phyloP scores from a whole-genome alignment of 2,329 filamentous ascomycete species.

The Cryphonectria radicalis region DNA sequence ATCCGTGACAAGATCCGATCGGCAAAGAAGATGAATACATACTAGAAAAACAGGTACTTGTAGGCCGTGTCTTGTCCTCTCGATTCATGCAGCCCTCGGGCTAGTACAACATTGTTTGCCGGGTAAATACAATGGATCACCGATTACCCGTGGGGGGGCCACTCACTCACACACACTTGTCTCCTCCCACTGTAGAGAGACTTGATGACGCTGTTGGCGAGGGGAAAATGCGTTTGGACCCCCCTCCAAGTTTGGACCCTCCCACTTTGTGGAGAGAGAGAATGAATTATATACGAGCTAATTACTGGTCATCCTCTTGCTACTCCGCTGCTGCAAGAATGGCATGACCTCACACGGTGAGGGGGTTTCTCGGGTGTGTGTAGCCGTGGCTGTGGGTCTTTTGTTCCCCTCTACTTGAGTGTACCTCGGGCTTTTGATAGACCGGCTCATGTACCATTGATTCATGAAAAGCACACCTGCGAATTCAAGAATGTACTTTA shows the following conservation, averaged over 20 bases:
- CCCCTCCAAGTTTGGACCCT: not conserved
- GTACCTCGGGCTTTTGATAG: not conserved
- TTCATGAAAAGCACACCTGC: not conserved
- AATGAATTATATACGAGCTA: not conserved
- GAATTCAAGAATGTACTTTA: not conserved
- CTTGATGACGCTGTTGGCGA: slow-evolving; percentile 6
- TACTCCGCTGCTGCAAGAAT: not conserved
- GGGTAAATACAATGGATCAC: not conserved
- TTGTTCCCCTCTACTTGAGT: not conserved
- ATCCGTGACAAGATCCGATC: not conserved
- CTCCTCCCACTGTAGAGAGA: not conserved
- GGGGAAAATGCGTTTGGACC: not conserved
- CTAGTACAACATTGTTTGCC: not conserved
- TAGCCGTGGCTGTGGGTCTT: not conserved
- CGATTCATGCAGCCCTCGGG: not conserved
- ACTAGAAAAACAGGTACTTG: not conserved
- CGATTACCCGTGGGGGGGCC: no score
- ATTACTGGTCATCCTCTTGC: not conserved
- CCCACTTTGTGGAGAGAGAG: slow-evolving; percentile 17
- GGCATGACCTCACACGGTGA: not conserved
- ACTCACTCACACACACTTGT: not conserved
- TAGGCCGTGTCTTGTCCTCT: not conserved
- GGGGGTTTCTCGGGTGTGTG: not conserved
- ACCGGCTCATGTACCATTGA: not conserved
- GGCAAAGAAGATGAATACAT: not conserved